Conservation (phyloP, 2,329 filamentous ascomycete species). For the Hypoxylon sp. region DNA sequence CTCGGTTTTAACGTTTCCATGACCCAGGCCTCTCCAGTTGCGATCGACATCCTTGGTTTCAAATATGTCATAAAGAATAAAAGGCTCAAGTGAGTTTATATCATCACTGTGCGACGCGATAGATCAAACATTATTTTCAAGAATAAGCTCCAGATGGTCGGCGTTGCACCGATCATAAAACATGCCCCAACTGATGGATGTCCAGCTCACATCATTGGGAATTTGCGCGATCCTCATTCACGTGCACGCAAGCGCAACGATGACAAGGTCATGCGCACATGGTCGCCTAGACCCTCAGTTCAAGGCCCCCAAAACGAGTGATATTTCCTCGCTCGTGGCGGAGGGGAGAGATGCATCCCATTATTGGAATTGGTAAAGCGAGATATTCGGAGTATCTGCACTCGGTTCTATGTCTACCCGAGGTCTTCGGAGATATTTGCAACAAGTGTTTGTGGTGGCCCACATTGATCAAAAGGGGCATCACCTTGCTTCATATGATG, state of each 20-base stretch:
- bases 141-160: background rate
- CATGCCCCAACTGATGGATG: background rate
- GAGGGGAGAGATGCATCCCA: conserved; percentile 2
- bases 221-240: conserved; percentile 2
- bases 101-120: background rate
- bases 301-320: background rate
- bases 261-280: background rate
- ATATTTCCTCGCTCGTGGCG: background rate
- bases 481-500: conserved; percentile 31
- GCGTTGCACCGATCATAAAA: background rate
- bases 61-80: background rate
- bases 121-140: background rate
- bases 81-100: background rate
- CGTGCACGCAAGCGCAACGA: background rate
- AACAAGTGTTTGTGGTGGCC: conserved; percentile 30
- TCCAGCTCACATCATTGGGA: background rate
- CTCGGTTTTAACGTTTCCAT: background rate
- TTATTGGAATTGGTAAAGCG: conserved; percentile 4
- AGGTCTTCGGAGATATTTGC: conserved; percentile 33
- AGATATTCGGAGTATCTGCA: conserved; percentile 2
- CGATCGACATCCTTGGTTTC: background rate
- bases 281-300: background rate
- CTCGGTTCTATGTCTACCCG: conserved; percentile 32
- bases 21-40: background rate
- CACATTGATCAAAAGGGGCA: conserved; percentile 31